A percentile compares a stretch with the other conserved stretches of the same genome.
Conservation (phyloP, 1,284 basidiomycete genomes). For the Malassezia japonica region DNA sequence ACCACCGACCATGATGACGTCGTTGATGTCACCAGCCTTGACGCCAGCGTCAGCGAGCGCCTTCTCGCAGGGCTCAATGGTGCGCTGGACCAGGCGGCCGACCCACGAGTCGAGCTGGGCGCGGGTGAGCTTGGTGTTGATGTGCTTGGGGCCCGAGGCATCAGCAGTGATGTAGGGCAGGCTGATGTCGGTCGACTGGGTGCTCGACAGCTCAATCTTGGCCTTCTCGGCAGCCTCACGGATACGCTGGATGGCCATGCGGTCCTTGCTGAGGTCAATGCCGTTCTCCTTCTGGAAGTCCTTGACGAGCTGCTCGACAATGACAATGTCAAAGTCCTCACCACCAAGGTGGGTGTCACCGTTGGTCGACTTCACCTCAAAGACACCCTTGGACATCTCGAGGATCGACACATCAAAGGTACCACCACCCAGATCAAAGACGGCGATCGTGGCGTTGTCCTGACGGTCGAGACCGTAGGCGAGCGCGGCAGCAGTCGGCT, state of each 20-base stretch:
- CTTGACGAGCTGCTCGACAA: constrained; percentile 75
- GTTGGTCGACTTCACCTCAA: constrained; percentile 98
- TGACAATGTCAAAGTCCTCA: constrained; percentile 89
- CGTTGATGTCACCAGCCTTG: constrained; percentile 83
- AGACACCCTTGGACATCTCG: constrained; percentile 98
- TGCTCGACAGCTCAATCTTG: constrained; percentile 93
- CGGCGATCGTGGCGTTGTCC: constrained; percentile 59
- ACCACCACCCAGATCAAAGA: constrained; percentile 90
- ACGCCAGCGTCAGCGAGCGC: constrained; percentile 81
- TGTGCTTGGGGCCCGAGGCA: constrained; percentile 86
- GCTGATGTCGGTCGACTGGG: constrained; percentile 82
- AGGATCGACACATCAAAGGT: constrained; percentile 97
- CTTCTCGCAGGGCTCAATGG: constrained; percentile 95
- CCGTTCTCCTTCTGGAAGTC: constrained; percentile 92
- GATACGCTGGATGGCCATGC: constrained; percentile 97
- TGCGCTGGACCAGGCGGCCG: constrained; percentile 71
- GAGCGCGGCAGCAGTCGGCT: constrained; percentile 92
- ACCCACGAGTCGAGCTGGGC: constrained; percentile 84
- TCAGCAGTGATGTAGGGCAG: constrained; percentile 95
- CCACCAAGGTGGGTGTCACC: constrained; percentile 98
- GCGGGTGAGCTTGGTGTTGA: constrained; percentile 79
- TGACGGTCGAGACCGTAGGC: constrained; percentile 61
- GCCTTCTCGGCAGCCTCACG: constrained; percentile 98
- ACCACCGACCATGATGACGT: constrained; percentile 95
- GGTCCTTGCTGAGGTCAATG: constrained; percentile 70